phyloP scores from a whole-genome alignment of 305 asterid genomes.

The Fraxinus xanthoxyloides region DNA sequence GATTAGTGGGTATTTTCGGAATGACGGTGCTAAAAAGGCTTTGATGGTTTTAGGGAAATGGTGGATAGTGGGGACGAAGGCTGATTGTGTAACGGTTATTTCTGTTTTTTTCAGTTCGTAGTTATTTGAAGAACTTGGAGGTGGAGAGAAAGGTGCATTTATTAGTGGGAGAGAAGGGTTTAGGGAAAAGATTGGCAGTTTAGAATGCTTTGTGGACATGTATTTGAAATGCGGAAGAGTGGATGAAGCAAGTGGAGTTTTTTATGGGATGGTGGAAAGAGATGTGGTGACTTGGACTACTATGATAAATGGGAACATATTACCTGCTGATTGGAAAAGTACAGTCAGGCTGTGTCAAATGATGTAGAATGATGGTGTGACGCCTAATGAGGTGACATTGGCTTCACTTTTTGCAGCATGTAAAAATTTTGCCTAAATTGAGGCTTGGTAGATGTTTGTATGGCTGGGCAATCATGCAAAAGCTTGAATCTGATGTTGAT shows the following conservation, averaged over 20 bases:
- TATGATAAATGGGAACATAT: constrained; percentile 65
- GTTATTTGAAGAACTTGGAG: constrained; percentile 51
- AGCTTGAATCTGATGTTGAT: constrained; percentile 59
- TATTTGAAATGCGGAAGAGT: constrained; percentile 69
- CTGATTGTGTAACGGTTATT: constrained; percentile 69
- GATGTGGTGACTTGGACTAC: constrained; percentile 89
- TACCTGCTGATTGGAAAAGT: constrained; percentile 32
- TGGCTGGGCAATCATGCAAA: constrained; percentile 76
- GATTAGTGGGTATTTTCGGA: constrained; percentile 75
- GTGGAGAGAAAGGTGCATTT: constrained; percentile 62
- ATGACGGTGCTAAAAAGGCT: constrained; percentile 55
- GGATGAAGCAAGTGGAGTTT: constrained; percentile 60
- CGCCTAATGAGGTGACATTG: constrained; percentile 75
- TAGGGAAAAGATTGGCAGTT: constrained; percentile 54
- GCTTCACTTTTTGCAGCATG: constrained; percentile 74
- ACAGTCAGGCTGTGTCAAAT: constrained; percentile 55
- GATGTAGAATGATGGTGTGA: constrained; percentile 78
- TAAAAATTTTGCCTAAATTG: constrained; percentile 44
- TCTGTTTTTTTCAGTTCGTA: constrained; percentile 84
- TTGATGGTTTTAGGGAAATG: constrained; percentile 53
- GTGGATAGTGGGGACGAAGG: constrained; percentile 44
- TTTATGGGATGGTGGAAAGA: constrained; percentile 52
- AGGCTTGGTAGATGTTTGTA: constrained; percentile 83
- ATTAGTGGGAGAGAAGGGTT: constrained; percentile 40
- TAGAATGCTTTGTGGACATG: constrained; percentile 82